phyloP scores from a whole-genome alignment of 179 eudicot species.

The Beta macrorhiza region DNA sequence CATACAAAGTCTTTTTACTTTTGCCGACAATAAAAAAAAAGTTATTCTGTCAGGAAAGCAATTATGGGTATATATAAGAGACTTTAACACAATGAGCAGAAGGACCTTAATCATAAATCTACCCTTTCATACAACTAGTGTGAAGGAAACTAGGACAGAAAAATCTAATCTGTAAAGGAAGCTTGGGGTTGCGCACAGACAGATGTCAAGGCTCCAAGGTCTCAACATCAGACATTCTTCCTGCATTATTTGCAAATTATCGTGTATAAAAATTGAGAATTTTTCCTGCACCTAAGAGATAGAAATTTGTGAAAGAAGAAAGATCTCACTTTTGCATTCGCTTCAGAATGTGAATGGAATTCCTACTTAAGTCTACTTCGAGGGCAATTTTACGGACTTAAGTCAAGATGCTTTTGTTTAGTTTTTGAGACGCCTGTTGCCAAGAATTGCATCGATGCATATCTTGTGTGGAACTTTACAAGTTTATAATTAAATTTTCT shows the following conservation, averaged over 20 bases:
- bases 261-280: not conserved
- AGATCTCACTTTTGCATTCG: not conserved
- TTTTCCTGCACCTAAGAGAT: not conserved
- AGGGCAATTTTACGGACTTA: not conserved
- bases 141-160: not conserved
- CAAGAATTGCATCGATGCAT: too few species aligned
- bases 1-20: not conserved
- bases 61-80: not conserved
- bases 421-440: not conserved
- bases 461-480: not conserved
- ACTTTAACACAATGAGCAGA: not conserved
- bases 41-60: not conserved
- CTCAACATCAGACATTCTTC: not conserved
- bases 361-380: not conserved
- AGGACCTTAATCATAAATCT: not conserved
- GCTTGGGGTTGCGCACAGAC: not conserved
- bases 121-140: not conserved
- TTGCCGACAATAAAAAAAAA: not conserved
- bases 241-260: not conserved
- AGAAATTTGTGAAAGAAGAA: not conserved
- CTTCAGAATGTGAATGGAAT: not conserved
- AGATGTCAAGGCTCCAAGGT: not conserved
- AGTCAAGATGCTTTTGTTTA: not conserved
- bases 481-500: not conserved
- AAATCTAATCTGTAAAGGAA: not conserved